phyloP scores from a whole-genome alignment of 176 grass and related monocot species.

The Neostapfia colusana region DNA sequence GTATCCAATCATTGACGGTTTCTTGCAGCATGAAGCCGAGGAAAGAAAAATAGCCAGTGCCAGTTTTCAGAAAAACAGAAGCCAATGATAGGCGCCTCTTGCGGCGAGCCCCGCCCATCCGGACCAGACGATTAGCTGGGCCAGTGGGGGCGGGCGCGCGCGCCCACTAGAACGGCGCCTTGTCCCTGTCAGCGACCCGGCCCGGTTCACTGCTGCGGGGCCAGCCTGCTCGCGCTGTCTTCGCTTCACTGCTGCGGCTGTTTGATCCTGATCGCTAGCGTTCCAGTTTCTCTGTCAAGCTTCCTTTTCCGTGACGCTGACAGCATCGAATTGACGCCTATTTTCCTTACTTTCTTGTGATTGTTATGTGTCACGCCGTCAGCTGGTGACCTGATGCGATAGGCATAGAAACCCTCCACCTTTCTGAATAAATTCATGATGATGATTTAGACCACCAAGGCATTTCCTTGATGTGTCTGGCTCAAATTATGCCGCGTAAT shows the following conservation, averaged over 20 bases:
- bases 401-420: constrained; percentile 3
- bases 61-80: background rate
- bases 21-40: constrained; percentile 31
- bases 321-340: constrained; percentile 33
- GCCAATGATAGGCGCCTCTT: constrained; percentile 45
- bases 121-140: constrained; percentile 16
- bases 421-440: constrained; percentile 11
- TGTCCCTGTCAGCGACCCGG: constrained; percentile 40
- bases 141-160: background rate
- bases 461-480: background rate
- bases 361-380: constrained; percentile 2
- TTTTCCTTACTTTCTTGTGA: background rate
- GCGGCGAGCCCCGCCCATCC: background rate
- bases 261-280: constrained; percentile 11
- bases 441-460: background rate
- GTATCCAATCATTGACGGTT: constrained; percentile 40
- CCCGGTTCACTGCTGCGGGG: constrained; percentile 23
- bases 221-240: background rate
- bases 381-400: constrained; percentile 30
- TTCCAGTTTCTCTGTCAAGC: constrained; percentile 34
- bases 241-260: constrained; percentile 12
- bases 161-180: constrained; percentile 45
- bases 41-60: background rate
- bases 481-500: background rate
- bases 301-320: constrained; percentile 43